phyloP scores from a whole-genome alignment of 208 protist genomes.

The Leishmania aethiopica region DNA sequence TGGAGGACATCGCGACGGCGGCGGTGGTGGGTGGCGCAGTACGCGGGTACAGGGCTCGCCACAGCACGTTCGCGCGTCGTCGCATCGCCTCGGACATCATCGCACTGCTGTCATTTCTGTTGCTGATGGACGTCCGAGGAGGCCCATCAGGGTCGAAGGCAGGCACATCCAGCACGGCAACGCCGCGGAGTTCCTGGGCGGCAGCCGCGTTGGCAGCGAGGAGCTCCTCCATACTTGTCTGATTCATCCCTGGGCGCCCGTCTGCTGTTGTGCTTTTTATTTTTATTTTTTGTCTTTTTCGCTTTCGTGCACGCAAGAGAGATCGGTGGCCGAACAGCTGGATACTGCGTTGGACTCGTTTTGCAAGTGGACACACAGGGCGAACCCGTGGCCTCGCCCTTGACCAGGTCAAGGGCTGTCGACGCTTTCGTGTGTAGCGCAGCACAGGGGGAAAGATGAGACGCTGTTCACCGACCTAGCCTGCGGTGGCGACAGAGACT shows the following conservation, averaged over 20 bases:
- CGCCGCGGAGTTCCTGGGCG: constrained; percentile 45
- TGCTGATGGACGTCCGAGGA: neutral
- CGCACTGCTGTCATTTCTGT: neutral
- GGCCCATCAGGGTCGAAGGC: constrained; percentile 14
- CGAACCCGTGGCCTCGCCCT: neutral
- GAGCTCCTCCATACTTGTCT: constrained; percentile 18
- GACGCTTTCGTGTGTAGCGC: neutral
- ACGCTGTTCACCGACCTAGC: too few relatives aligned
- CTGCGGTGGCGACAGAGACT: too few relatives aligned
- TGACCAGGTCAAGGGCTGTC: neutral
- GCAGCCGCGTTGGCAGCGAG: constrained; percentile 41
- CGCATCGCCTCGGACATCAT: constrained; percentile 24
- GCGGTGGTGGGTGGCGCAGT: constrained; percentile 19
- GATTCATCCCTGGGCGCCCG: neutral
- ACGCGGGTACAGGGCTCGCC: constrained; percentile 47
- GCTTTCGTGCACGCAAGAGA: neutral
- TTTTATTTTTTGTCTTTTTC: neutral
- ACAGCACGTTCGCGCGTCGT: constrained; percentile 42
- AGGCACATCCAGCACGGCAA: constrained; percentile 26
- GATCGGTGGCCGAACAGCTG: neutral
- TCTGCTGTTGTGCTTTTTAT: neutral
- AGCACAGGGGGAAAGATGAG: neutral
- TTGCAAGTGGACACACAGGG: neutral
- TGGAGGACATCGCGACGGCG: neutral
- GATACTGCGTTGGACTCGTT: neutral